phyloP scores from a whole-genome alignment of 352 stramenopile species.

The Globisporangium splendens region DNA sequence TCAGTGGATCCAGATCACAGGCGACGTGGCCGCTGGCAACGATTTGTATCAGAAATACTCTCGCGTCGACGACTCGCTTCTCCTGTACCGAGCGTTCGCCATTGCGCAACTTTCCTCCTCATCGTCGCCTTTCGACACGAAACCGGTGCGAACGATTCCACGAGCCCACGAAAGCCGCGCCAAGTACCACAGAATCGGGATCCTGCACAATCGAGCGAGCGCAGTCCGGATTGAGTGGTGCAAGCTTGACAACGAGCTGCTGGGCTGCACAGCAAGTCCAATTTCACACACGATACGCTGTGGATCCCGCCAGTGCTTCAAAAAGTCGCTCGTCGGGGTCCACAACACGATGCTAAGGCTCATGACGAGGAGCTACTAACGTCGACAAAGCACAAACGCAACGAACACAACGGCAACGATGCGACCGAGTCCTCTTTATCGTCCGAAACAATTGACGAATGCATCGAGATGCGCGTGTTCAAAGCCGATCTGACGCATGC shows the following conservation, averaged over 20 bases:
- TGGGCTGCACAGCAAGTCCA: conserved; percentile 8
- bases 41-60: conserved; percentile 1
- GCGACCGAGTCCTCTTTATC: too few species aligned
- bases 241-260: neutral
- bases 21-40: neutral
- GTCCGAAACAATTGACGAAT: too few species aligned
- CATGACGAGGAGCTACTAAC: neutral
- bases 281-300: conserved; percentile 13
- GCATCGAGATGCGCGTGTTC: conserved; percentile 7
- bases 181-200: too few species aligned
- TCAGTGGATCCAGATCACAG: conserved; percentile 4
- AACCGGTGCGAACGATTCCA: neutral
- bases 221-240: too few species aligned
- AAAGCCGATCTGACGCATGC: conserved; percentile 11
- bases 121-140: neutral
- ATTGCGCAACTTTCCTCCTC: neutral
- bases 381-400: too few species aligned
- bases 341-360: neutral
- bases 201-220: too few species aligned
- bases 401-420: too few species aligned
- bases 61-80: neutral
- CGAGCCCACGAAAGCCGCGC: too few species aligned
- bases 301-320: conserved; percentile 18
- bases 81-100: neutral
- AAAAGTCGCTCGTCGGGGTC: neutral